Conservation (phyloP, 2,329 filamentous ascomycete genomes). For the Fusarium tuaranense region DNA sequence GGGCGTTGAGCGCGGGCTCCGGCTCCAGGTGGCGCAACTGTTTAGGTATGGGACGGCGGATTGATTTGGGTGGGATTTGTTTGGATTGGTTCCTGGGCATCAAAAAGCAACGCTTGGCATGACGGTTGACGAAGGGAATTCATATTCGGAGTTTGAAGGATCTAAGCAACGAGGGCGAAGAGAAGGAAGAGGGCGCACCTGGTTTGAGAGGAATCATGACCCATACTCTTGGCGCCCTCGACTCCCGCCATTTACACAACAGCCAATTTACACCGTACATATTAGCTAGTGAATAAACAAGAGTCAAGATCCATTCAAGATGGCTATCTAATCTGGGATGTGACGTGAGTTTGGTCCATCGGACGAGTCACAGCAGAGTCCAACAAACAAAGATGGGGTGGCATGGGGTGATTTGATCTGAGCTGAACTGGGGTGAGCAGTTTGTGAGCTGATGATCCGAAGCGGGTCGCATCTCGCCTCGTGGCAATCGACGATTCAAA, state of each 20-base stretch:
- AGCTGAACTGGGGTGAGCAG: background rate
- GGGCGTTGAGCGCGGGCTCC: constrained; percentile 39
- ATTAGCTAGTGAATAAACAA: constrained; percentile 31
- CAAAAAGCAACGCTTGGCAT: constrained; percentile 41
- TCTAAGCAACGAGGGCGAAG: constrained; percentile 13
- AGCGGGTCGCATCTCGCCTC: constrained; percentile 2
- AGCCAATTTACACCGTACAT: constrained; percentile 20
- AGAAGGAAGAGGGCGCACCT: constrained; percentile 16
- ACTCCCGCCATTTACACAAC: background rate
- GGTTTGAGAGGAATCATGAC: constrained; percentile 17
- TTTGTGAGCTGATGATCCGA: constrained; percentile 6
- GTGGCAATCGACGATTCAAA: constrained; percentile 3
- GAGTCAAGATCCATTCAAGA: constrained; percentile 12
- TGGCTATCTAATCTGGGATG: background rate
- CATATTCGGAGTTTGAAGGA: constrained; percentile 38
- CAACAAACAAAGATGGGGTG: background rate
- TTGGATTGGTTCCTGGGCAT: constrained; percentile 22
- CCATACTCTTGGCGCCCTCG: constrained; percentile 11
- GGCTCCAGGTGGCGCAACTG: constrained; percentile 33
- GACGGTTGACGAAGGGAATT: constrained; percentile 41
- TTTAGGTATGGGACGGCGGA: constrained; percentile 22
- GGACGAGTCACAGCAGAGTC: background rate
- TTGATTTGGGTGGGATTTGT: constrained; percentile 15
- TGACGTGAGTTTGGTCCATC: background rate
- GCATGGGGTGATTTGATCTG: constrained; percentile 7